Conservation (phyloP, 176 grass and related monocot genomes). For the Melocanna baccifera region DNA sequence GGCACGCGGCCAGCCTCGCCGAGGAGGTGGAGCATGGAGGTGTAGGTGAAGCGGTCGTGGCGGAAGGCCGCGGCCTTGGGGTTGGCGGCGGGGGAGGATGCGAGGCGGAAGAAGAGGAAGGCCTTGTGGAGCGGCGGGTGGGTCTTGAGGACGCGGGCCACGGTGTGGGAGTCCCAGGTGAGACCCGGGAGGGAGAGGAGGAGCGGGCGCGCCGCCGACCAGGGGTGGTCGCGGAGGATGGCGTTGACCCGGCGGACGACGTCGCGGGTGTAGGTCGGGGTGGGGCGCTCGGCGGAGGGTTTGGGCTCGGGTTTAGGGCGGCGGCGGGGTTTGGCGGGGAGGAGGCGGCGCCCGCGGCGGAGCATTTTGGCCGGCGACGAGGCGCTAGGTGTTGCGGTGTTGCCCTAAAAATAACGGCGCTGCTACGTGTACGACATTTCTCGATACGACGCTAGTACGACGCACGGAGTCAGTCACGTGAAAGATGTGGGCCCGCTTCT, state of each 20-base stretch:
- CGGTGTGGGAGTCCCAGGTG: slow-evolving; percentile 68
- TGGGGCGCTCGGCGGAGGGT: neutral
- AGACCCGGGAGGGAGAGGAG: slow-evolving; percentile 48
- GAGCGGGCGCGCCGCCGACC: slow-evolving; percentile 43
- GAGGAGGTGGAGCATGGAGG: neutral
- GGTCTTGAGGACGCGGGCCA: slow-evolving; percentile 77
- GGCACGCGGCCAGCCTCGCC: slow-evolving; percentile 58
- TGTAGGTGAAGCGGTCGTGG: no score
- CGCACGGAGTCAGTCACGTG: no score
- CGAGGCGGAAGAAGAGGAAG: slow-evolving; percentile 82
- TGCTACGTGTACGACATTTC: no score
- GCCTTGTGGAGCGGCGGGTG: slow-evolving; percentile 69
- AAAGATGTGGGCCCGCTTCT: no score
- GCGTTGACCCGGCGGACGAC: slow-evolving; percentile 41
- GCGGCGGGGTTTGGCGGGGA: neutral
- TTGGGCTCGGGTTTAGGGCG: neutral
- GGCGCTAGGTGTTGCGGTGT: neutral
- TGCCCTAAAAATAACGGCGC: no score
- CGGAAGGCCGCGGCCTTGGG: no score
- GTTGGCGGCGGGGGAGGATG: neutral
- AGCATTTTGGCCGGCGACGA: slow-evolving; percentile 23
- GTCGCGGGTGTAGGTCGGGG: slow-evolving; percentile 50
- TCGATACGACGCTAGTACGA: no score
- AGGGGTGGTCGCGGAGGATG: slow-evolving; percentile 59
- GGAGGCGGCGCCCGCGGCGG: slow-evolving; percentile 22